These are phyloP conservation scores for Fusarium setosum DNA, from an alignment of 2,329 filamentous ascomycete species.

Conservation along the genomic window DNA sequence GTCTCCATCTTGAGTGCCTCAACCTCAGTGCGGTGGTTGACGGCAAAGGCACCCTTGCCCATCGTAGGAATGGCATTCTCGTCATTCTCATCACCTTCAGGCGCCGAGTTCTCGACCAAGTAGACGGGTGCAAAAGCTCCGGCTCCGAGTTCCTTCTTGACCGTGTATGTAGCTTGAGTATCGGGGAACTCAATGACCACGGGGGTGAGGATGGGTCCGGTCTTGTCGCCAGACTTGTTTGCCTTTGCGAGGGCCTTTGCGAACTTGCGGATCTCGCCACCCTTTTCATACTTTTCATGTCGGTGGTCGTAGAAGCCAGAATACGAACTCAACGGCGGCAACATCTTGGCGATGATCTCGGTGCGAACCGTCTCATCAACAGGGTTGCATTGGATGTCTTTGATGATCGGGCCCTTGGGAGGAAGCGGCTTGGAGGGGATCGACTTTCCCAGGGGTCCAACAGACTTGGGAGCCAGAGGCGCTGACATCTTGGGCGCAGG, in stretches of 20 bases:
- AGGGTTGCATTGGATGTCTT: conserved; percentile 88
- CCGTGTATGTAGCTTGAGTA: conserved; percentile 74
- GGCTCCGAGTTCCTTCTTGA: conserved; percentile 88
- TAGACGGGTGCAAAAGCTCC: conserved; percentile 97
- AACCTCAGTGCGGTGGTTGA: conserved; percentile 66
- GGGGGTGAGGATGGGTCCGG: conserved; percentile 66
- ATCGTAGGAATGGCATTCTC: conserved; percentile 62
- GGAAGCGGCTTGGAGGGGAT: conserved; percentile 53
- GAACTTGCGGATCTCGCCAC: conserved; percentile 83
- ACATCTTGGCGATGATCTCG: conserved; percentile 78
- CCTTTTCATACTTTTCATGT: conserved; percentile 71
- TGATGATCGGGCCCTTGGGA: conserved; percentile 78
- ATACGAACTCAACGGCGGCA: conserved; percentile 80
- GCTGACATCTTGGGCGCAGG: conserved; percentile 62
- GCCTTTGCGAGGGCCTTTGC: conserved; percentile 74
- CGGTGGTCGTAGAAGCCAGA: conserved; percentile 83
- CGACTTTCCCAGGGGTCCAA: conserved; percentile 47
- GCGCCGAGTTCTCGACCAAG: conserved; percentile 79
- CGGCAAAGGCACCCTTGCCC: conserved; percentile 71
- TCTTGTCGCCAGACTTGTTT: conserved; percentile 69
- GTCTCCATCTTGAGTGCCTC: conserved; percentile 97
- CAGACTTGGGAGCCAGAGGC: conserved; percentile 58
- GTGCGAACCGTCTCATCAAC: conserved; percentile 80
- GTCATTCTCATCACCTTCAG: conserved; percentile 57
- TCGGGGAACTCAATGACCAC: conserved; percentile 77